A percentile compares a stretch with the other conserved stretches of the same genome.
phyloP scores from a whole-genome alignment of 768 basidiomycete genomes.

The Pleurotus platypus region DNA sequence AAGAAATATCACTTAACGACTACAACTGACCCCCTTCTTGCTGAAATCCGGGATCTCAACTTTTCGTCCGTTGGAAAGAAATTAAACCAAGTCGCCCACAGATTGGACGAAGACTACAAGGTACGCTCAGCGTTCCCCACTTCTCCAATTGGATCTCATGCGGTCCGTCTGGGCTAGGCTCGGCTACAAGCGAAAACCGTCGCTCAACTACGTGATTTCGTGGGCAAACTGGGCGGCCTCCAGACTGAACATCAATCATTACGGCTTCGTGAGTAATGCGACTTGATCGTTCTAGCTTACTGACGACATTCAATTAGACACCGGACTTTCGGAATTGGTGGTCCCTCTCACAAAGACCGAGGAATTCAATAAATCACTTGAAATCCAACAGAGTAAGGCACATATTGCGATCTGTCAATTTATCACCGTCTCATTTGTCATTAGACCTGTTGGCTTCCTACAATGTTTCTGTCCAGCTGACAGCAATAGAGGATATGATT shows the following conservation, averaged over 20 bases:
- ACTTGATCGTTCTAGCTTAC: constrained; percentile 1
- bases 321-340: constrained; percentile 88
- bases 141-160: too few relatives aligned
- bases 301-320: constrained; percentile 53
- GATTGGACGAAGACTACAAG: constrained; percentile 92
- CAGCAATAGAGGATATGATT: constrained; percentile 88
- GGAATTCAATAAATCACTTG: constrained; percentile 85
- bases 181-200: constrained; percentile 88
- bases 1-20: constrained; percentile 87
- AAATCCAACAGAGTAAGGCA: constrained; percentile 89
- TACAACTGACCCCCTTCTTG: constrained; percentile 73
- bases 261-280: constrained; percentile 66
- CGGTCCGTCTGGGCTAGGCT: constrained; percentile 39
- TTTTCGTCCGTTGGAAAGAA: constrained; percentile 85
- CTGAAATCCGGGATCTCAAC: constrained; percentile 85
- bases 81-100: constrained; percentile 76
- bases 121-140: constrained; percentile 29
- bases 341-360: constrained; percentile 83
- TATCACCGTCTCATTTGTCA: constrained; percentile 4
- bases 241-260: constrained; percentile 90
- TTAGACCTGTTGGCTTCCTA: constrained; percentile 93
- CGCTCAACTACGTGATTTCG: constrained; percentile 89
- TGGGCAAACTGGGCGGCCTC: constrained; percentile 89
- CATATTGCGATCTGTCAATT: background rate
- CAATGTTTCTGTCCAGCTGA: constrained; percentile 74